A percentile compares a stretch with the other conserved stretches of the same genome.
phyloP scores from a whole-genome alignment of 192 early-diverging fungal species.

The Coemansia umbellata region DNA sequence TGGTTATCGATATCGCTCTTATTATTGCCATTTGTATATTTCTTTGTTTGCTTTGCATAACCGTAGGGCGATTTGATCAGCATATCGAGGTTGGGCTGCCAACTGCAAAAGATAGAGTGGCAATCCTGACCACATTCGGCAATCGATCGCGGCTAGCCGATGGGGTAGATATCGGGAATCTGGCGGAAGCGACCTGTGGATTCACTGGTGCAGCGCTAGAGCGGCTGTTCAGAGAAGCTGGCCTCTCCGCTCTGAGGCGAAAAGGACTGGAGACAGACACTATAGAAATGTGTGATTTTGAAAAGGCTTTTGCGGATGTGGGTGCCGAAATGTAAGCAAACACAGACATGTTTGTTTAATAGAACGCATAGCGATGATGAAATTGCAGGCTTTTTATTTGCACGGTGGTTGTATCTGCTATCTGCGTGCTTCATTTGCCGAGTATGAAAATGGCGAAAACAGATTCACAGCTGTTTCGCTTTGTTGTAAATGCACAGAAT shows the following conservation, averaged over 20 bases:
- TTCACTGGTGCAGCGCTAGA: constrained; percentile 39
- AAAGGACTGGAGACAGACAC: background rate
- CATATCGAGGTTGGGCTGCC: constrained; percentile 72
- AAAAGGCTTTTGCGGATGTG: background rate
- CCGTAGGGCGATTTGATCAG: constrained; percentile 86
- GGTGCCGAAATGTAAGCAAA: too few relatives aligned
- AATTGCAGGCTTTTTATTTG: too few relatives aligned
- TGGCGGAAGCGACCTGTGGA: constrained; percentile 29
- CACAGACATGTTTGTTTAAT: too few relatives aligned
- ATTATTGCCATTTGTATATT: background rate
- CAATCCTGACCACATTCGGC: constrained; percentile 69
- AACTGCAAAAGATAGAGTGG: constrained; percentile 51
- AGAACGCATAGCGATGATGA: too few relatives aligned
- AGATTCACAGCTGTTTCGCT: too few relatives aligned
- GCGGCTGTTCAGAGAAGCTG: constrained; percentile 45
- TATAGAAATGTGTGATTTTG: constrained; percentile 26
- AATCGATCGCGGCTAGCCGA: constrained; percentile 54
- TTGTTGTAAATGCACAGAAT: too few relatives aligned
- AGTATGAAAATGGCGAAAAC: too few relatives aligned
- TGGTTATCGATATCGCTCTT: constrained; percentile 2
- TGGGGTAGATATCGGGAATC: constrained; percentile 44
- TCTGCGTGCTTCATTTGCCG: too few relatives aligned
- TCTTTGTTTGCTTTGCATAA: too few relatives aligned
- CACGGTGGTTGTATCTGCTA: too few relatives aligned
- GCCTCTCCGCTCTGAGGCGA: constrained; percentile 28